phyloP scores from a whole-genome alignment of 2,329 filamentous ascomycete species.

The Rhexocercosporidium sp. region DNA sequence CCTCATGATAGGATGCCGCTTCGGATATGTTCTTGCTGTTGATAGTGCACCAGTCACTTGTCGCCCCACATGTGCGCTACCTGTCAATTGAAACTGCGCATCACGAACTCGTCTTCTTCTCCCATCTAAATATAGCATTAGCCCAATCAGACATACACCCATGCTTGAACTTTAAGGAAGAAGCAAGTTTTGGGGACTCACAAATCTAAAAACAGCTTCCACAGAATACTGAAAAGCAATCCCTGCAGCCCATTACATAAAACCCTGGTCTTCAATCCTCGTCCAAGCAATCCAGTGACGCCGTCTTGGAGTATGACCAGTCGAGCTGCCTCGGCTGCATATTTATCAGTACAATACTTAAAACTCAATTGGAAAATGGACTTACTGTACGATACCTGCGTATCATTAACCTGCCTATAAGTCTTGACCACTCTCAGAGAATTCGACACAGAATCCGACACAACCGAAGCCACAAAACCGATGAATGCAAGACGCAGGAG shows the following conservation, averaged over 20 bases:
- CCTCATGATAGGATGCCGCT: too few species aligned
- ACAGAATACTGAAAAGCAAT: constrained; percentile 53
- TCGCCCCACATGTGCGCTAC: too few species aligned
- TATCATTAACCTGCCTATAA: constrained; percentile 56
- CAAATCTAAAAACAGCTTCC: constrained; percentile 55
- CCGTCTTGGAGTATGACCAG: constrained; percentile 50
- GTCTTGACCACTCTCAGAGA: constrained; percentile 55
- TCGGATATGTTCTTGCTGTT: too few species aligned
- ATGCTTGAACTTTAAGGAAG: too few species aligned
- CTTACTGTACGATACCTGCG: constrained; percentile 52
- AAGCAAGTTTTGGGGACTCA: too few species aligned
- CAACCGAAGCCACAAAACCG: constrained; percentile 51
- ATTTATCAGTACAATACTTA: not conserved
- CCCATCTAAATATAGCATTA: constrained; percentile 12
- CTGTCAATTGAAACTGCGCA: too few species aligned
- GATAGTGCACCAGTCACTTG: too few species aligned
- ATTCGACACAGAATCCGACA: constrained; percentile 54
- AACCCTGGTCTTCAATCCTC: constrained; percentile 53
- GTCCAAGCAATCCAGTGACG: constrained; percentile 49
- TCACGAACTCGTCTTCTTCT: constrained; percentile 22
- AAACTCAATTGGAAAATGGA: not conserved
- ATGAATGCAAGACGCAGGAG: constrained; percentile 50
- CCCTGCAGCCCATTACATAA: constrained; percentile 55
- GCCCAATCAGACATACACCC: too few species aligned
- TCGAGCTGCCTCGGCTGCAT: constrained; percentile 49